Evolutionary conservation across 768 basidiomycete genomes (phyloP), one percentile per base, ranked within the genome.

Genomic region (Boletus rubropictus): DNA sequence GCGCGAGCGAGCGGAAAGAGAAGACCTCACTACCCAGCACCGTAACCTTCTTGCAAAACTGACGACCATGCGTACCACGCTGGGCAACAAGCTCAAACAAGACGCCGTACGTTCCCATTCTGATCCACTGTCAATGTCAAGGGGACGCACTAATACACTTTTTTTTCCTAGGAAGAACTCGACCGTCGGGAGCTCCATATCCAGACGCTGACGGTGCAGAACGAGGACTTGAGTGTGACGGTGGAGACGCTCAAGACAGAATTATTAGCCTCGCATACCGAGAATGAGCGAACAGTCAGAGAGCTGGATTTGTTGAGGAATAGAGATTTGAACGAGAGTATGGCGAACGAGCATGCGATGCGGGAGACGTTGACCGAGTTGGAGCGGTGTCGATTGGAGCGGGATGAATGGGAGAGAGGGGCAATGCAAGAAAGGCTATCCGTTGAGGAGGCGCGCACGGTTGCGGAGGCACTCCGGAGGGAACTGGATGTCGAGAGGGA

Each of bases 51-150:
- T 99, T 15, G 80, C 82, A 32, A 97, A 91, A 68, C 72, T 98
- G 38, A 93, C 91, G 3, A 79, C 85, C 28, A 97, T 99, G 94
- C 80, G 94, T 20, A 89, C 84, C 31, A 88, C 89, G 18, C 73
- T 98, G 42, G 92, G 94, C 27, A 94, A 90, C 63, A 97, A 97
- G 67, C 75, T 98, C 46, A 83, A 88, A 66, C 90, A 95, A 65
- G 96, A 98, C 68, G 96, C 96, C 59, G 96, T 98, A 72, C 56
- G 84, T 77, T 12, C 21, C 31, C 31, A 10, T 22, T 22, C 20
- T 15, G 37, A 27, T 39, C 14, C 44, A 20, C 38, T 6, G 18
- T 4, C 5, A 27, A 14, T 34, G 15, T n/a, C 10, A n/a, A 12
- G 5, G 22, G 5, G 32, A 6, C 31, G 18, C 32, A 21, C 46